Base-by-base conservation (phyloP, 192 early-diverging fungal species). In the Radiomyces spectabilis region DNA sequence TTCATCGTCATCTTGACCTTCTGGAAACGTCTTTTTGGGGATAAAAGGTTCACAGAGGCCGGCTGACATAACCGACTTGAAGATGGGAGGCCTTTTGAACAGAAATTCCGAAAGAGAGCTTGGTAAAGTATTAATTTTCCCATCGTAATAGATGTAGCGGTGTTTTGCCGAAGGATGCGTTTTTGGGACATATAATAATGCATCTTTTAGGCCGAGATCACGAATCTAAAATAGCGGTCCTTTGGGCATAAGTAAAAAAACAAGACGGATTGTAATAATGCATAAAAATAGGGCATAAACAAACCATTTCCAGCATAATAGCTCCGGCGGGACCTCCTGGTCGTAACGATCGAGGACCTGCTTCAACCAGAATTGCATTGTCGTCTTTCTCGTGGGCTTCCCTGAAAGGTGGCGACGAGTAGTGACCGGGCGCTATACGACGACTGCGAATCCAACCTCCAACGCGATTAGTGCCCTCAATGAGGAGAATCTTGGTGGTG, bases 381-480 rank as follows among this genome's bases (percentile, higher is more conserved):
- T 58, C 49, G 15, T 42, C 53, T 24, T 35, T 26, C 35, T 44
- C 49, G n/a, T n/a, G n/a, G n/a, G n/a, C n/a, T n/a, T n/a, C n/a
- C n/a, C n/a, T n/a, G n/a, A n/a, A n/a, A 13, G 26, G 22, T 35
- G 53, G 37, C 29, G 32, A 41, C 5, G 31, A 16, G n/a, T 50
- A 41, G 8, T 72, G 60, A 15, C 61, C 68, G 1, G 66, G 34
- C 5, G 54, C 39, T 9, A 80, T 72, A 12, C 66, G 57, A n/a
- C 74, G 75, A 6, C 86, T 82, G 18, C 83, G 75, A 47, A 98
- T 70, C 92, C 93, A 98, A 0, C 95, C 95, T 38, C 95, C 93
- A 12, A 83, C 58, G 10, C 85, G 80, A 25, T 79, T 58, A 7
- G 79, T 58, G 9, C 67, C 74, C 58, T 95, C 91, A 22, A 96